Conservation (phyloP, 371 early-diverging fungal genomes). For the Lichtheimia ornata region DNA sequence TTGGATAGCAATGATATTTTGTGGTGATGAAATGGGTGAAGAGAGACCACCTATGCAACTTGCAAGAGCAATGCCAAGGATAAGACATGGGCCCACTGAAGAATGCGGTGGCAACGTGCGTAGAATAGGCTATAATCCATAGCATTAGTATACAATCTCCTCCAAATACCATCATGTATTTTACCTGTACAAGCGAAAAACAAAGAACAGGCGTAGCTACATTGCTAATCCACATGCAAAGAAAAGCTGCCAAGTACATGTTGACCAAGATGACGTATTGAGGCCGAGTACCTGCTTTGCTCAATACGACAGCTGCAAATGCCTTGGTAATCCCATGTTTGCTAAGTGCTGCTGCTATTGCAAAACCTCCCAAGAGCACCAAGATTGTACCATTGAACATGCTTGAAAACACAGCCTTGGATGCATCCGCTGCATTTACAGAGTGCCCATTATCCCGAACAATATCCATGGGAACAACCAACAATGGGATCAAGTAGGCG, state of each 20-base stretch:
- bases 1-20: slow-evolving; percentile 87
- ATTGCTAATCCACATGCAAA: slow-evolving; percentile 82
- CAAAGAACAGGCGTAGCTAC: slow-evolving; percentile 87
- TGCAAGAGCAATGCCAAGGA: slow-evolving; percentile 94
- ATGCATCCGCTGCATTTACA: slow-evolving; percentile 67
- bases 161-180: neutral
- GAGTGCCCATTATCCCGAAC: slow-evolving; percentile 52
- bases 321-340: slow-evolving; percentile 70
- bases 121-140: slow-evolving; percentile 55
- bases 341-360: slow-evolving; percentile 85
- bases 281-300: slow-evolving; percentile 71
- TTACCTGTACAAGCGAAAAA: slow-evolving; percentile 59
- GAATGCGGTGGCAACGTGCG: slow-evolving; percentile 65
- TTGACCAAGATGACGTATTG: slow-evolving; percentile 69
- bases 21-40: slow-evolving; percentile 93
- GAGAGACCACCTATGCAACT: slow-evolving; percentile 95
- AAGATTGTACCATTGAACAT: slow-evolving; percentile 97
- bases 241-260: slow-evolving; percentile 77
- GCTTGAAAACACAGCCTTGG: slow-evolving; percentile 82
- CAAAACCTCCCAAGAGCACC: slow-evolving; percentile 93
- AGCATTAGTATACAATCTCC: neutral
- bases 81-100: slow-evolving; percentile 65
- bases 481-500: slow-evolving; percentile 71
- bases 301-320: slow-evolving; percentile 65
- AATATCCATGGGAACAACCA: slow-evolving; percentile 70